phyloP scores from a whole-genome alignment of 2,329 filamentous ascomycete species.

The Fusarium subtropicale region DNA sequence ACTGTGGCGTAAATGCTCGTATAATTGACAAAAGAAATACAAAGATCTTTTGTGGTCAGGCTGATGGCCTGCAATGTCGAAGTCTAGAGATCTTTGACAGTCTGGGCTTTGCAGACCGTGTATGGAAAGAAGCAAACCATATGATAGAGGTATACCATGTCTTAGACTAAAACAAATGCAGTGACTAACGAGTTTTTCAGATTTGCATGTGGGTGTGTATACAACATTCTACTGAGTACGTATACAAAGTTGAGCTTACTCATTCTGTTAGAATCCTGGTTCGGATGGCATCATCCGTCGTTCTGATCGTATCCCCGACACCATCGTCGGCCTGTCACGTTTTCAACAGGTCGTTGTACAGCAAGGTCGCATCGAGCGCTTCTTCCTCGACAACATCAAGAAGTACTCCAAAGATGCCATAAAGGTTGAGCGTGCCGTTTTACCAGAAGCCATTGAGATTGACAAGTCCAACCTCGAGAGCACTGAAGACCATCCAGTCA shows the following conservation, averaged over 20 bases:
- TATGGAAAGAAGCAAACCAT: not conserved
- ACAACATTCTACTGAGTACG: too few species aligned
- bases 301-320: constrained; percentile 1
- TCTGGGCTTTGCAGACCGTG: not conserved
- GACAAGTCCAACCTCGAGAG: not conserved
- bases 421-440: not conserved
- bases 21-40: constrained; percentile 5
- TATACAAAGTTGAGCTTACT: not conserved
- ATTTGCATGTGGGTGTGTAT: constrained; percentile 4
- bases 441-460: not conserved
- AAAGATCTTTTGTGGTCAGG: constrained; percentile 1
- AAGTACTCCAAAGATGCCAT: constrained; percentile 3
- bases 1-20: not conserved
- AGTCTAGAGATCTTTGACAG: not conserved
- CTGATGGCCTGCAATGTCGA: constrained; percentile 1
- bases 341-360: constrained; percentile 1
- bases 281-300: not conserved
- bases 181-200: not conserved
- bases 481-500: not conserved
- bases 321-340: not conserved
- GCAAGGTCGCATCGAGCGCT: not conserved
- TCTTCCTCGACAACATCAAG: constrained; percentile 2
- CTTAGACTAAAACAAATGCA: accelerated
- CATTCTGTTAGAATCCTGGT: not conserved
- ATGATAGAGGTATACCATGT: not conserved